Base-by-base conservation (phyloP, 306 rosid species). In the Vicia sativa region DNA sequence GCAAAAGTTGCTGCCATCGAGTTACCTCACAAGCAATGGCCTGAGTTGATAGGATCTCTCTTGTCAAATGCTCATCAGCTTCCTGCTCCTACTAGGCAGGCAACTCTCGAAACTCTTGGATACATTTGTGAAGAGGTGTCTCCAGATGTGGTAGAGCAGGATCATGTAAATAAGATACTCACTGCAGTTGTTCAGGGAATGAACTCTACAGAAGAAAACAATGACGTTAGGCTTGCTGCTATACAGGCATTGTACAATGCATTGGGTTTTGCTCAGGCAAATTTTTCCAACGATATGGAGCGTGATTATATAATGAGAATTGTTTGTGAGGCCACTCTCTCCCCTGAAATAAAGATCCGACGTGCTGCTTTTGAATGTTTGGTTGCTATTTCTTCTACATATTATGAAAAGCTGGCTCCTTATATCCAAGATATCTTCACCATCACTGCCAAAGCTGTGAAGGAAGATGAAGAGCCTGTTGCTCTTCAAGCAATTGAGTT, bases 101-200 rank as follows among this genome's bases (percentile, higher is more conserved):
- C 97, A 44, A 89, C 95, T 31, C 93, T 92, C 57, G 97, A 92
- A 78, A 86, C 96, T 54, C 95, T 92, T 81, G 97, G 97, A 53
- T 92, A 92, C 82, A 79, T 92, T 35, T 92, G 97, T 23, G 96
- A 92, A 79, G 96, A 92, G 86, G 91, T 91, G 9, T 92, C 95
- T 37, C 84, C 95, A 0, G 92, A 87, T 53, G 83, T 67, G 70
- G 80, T 89, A 48, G 96, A 85, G 5, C 89, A 85, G 81, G 89
- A 79, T 34, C 89, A 92, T 41, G 96, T 89, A 77, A 89, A 87
- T 82, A 87, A 82, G 81, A 89, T 86, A 79, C 93, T 86, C 65
- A 84, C 96, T 7, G 86, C 96, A n/a, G 90, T 92, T 34, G 96
- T 87, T 62, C 96, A 87, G 85, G 96, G 95, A 34, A 87, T 91